Evolutionary conservation across 352 stramenopile genomes (phyloP).

Genomic region (Blastocystis sp.): DNA sequence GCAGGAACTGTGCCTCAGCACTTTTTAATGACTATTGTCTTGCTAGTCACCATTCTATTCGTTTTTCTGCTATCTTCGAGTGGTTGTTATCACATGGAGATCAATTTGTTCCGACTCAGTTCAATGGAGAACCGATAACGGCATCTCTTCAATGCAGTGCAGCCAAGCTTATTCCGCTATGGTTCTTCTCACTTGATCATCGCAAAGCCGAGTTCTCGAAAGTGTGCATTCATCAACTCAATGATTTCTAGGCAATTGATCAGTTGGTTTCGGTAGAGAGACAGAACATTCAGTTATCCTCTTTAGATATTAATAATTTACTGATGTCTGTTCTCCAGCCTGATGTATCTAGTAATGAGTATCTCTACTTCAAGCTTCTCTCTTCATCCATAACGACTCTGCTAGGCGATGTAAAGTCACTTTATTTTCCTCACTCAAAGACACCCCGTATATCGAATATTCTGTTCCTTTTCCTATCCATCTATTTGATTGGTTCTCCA

Average conservation of each 20-base stretch:
- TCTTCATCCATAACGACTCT: background rate
- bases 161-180: background rate
- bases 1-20: background rate
- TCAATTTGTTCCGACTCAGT: no score
- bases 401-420: background rate
- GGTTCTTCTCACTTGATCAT: background rate
- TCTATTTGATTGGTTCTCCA: background rate
- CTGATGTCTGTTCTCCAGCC: slow-evolving; percentile 38
- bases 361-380: background rate
- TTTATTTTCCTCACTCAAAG: background rate
- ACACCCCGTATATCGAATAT: background rate
- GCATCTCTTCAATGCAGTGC: no score
- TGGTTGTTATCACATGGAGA: background rate
- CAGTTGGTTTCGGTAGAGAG: no score
- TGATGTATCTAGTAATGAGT: background rate
- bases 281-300: background rate
- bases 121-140: no score
- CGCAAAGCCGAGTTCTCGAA: background rate
- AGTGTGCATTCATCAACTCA: background rate
- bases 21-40: background rate
- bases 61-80: background rate
- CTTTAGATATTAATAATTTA: background rate
- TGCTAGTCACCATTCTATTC: background rate
- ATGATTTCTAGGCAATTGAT: no score
- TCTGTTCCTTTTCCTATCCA: background rate